Conservation (phyloP, 208 protist genomes). For the Entamoeba invadens region DNA sequence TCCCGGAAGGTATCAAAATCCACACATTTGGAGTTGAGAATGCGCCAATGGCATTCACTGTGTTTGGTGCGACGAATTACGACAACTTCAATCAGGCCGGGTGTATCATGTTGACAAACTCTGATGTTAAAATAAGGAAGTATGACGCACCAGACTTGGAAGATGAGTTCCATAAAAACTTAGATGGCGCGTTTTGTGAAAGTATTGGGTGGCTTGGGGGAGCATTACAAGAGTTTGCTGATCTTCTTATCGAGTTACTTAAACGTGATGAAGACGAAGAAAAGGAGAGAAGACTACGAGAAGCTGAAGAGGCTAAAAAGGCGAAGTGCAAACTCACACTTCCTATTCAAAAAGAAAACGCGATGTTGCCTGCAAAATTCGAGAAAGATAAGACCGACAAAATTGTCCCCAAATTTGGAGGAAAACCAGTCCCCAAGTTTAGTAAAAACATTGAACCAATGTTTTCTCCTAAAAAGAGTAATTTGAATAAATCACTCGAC, state of each 20-base stretch:
- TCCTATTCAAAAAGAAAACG: too few relatives aligned
- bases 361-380: too few relatives aligned
- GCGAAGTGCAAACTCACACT: too few relatives aligned
- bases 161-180: background rate
- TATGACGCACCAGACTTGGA: background rate
- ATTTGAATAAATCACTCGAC: too few relatives aligned
- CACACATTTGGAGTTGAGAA: background rate
- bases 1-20: background rate
- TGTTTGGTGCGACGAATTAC: conserved; percentile 2
- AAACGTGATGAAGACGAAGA: background rate
- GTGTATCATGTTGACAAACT: background rate
- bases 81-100: background rate
- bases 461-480: too few relatives aligned
- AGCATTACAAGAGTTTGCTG: background rate
- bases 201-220: background rate
- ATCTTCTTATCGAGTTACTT: background rate
- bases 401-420: too few relatives aligned
- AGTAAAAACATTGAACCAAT: too few relatives aligned
- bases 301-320: too few relatives aligned
- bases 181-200: too few relatives aligned
- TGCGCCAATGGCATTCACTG: background rate
- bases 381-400: too few relatives aligned
- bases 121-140: background rate
- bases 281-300: background rate
- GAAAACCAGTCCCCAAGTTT: too few relatives aligned